These are phyloP conservation scores for Trichosporon sp. DNA, from an alignment of 1,284 basidiomycete genomes.

Conservation along the genomic window DNA sequence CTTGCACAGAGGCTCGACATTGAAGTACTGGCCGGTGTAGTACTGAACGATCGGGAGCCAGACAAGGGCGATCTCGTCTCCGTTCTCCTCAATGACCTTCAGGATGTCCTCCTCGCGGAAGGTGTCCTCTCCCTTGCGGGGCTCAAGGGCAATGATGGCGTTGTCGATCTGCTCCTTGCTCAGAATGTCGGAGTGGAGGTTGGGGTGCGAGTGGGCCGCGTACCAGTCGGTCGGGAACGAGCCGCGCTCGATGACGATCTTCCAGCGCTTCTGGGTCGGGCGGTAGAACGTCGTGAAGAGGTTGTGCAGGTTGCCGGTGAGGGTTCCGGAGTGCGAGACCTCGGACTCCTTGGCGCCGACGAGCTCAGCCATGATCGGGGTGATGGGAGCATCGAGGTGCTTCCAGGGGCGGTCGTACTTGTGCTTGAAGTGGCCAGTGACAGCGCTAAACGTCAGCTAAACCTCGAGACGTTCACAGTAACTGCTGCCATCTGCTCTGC, in stretches of 20 bases:
- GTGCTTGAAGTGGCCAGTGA: constrained; percentile 89
- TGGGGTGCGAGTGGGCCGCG: constrained; percentile 86
- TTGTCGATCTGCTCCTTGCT: constrained; percentile 63
- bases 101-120: constrained; percentile 90
- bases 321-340: constrained; percentile 89
- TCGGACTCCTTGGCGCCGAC: constrained; percentile 85
- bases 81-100: constrained; percentile 70
- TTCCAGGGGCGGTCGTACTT: constrained; percentile 83
- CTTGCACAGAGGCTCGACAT: constrained; percentile 77
- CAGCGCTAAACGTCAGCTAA: constrained; percentile 64
- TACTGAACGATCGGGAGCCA: constrained; percentile 91
- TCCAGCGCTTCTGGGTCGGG: constrained; percentile 76
- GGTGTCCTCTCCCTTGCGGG: constrained; percentile 79
- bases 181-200: constrained; percentile 69
- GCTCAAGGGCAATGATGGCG: constrained; percentile 76
- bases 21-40: constrained; percentile 96
- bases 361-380: constrained; percentile 75
- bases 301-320: constrained; percentile 93
- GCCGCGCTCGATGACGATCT: constrained; percentile 91
- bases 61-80: constrained; percentile 76
- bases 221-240: constrained; percentile 98
- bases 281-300: constrained; percentile 94
- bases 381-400: constrained; percentile 71
- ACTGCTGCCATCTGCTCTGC: no score
- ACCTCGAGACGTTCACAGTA: no score